Percentiles rank a stretch among this genome's conserved stretches.
Evolutionary conservation across 1,139 yeast species (phyloP).

Genomic region (Geotrichum reessii): DNA sequence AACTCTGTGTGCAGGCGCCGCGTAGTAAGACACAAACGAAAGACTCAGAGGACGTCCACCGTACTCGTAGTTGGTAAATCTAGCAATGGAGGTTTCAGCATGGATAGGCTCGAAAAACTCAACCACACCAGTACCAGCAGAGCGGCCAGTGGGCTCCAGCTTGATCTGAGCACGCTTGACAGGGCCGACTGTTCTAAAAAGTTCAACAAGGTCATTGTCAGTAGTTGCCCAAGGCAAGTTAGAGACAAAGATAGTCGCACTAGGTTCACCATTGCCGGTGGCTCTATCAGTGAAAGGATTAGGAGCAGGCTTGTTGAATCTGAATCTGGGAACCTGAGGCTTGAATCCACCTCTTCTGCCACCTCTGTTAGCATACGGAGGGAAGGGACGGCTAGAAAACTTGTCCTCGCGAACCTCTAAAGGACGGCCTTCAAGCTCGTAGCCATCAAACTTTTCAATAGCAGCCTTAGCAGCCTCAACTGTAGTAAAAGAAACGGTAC

Average conservation of each 20-base stretch:
- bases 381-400: conserved; percentile 42
- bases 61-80: conserved; percentile 71
- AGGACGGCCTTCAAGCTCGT: conserved; percentile 85
- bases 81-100: conserved; percentile 69
- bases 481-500: conserved; percentile 83
- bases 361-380: conserved; percentile 20
- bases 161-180: conserved; percentile 76
- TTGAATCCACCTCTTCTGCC: conserved; percentile 18
- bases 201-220: conserved; percentile 74
- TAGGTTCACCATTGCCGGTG: conserved; percentile 56
- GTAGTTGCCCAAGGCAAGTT: conserved; percentile 89
- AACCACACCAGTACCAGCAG: conserved; percentile 81
- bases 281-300: conserved; percentile 59
- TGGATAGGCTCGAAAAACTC: conserved; percentile 61
- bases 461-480: conserved; percentile 85
- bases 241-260: conserved; percentile 59
- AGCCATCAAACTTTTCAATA: conserved; percentile 86
- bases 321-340: conserved; percentile 15
- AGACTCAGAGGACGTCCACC: conserved; percentile 73
- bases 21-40: conserved; percentile 46
- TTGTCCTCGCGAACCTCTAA: conserved; percentile 55
- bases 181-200: conserved; percentile 79
- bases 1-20: conserved; percentile 11
- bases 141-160: conserved; percentile 57
- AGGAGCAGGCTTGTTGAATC: conserved; percentile 12